Percentiles rank a stretch among this genome's conserved stretches.
phyloP scores from a whole-genome alignment of 768 basidiomycete genomes.

The Calocybe cyanea region DNA sequence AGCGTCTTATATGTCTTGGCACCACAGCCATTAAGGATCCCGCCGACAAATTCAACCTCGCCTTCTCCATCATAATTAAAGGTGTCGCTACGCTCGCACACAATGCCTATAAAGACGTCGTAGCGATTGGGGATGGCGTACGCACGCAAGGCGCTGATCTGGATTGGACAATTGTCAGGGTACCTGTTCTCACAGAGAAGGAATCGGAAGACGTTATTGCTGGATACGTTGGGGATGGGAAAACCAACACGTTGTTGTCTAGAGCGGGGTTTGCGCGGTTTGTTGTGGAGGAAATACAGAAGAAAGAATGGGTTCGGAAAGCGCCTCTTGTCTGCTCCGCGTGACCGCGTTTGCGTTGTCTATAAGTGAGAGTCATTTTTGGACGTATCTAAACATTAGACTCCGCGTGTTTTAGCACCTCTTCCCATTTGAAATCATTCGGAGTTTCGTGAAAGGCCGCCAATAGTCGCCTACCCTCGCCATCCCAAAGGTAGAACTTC shows the following conservation, averaged over 20 bases:
- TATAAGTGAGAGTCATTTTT: not conserved
- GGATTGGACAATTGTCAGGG: slow-evolving; percentile 69
- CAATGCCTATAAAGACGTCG: slow-evolving; percentile 65
- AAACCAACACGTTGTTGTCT: slow-evolving; percentile 44
- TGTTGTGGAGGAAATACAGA: slow-evolving; percentile 52
- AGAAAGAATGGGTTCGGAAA: slow-evolving; percentile 56
- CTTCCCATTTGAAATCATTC: slow-evolving; percentile 77
- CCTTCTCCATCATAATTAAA: slow-evolving; percentile 40
- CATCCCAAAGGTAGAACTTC: slow-evolving; percentile 76
- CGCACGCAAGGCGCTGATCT: slow-evolving; percentile 44
- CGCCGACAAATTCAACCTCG: slow-evolving; percentile 50
- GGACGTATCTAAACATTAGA: slow-evolving; percentile 18
- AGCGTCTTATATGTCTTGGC: slow-evolving; percentile 62
- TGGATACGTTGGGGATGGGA: slow-evolving; percentile 68
- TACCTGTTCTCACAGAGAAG: slow-evolving; percentile 56
- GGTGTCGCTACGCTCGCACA: slow-evolving; percentile 39
- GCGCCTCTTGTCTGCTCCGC: slow-evolving; percentile 36
- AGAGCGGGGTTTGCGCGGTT: slow-evolving; percentile 61
- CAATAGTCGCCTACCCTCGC: slow-evolving; percentile 40
- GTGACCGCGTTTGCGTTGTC: not conserved
- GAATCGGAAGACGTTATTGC: slow-evolving; percentile 43
- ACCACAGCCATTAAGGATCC: slow-evolving; percentile 64
- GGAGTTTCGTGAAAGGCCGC: slow-evolving; percentile 76
- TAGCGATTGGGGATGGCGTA: slow-evolving; percentile 57
- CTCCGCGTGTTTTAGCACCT: slow-evolving; percentile 56